Base-by-base conservation (phyloP, 208 protist species). In the Crithidia brevicula region DNA sequence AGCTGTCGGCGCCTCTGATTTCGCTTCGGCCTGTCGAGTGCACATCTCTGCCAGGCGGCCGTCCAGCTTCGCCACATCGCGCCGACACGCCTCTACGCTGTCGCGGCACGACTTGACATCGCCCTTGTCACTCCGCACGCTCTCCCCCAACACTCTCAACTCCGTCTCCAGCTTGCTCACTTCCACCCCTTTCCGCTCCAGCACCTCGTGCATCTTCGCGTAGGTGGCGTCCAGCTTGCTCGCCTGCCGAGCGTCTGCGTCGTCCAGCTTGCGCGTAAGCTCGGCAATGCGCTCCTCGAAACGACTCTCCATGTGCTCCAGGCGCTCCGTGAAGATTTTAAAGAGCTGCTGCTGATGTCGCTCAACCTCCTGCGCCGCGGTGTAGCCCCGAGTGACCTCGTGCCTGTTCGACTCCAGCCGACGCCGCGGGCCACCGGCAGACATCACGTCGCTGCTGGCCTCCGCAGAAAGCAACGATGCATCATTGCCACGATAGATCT, bases 271-370 rank as follows among this genome's bases (percentile, higher is more conserved):
- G 15, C 11, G 18, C n/a, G 66, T 52, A 46, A 66, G 22, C 47
- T 58, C 30, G 9, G 59, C 68, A 34, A 77, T 51, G 47, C 59
- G 47, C 2, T 47, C 45, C 51, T 71, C 56, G 36, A 64, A 68
- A 31, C 60, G 46, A n/a, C 38, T 62, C 27, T 79, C 70, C n/a
- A 93, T 67, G 20, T 88, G 50, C 30, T 64, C 56, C 23, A 93
- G 62, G 38, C 69, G 67, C 3, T 57, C 28, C 16, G 68, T 85
- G 34, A 75, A 66, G 27, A 80, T 89, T 54, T 92, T 89, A n/a
- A 92, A 81, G 57, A 94, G 83, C 63, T 88, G 61, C 33, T 91
- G 65, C 30, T 71, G 65, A 8, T 57, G 38, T 16, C 65, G 65
- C 53, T 71, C 65, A 42, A 52, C 18, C 22, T 56, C 54, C 65